Conservation (phyloP, 1,284 basidiomycete species). For the Microbotryomycetes sp. region DNA sequence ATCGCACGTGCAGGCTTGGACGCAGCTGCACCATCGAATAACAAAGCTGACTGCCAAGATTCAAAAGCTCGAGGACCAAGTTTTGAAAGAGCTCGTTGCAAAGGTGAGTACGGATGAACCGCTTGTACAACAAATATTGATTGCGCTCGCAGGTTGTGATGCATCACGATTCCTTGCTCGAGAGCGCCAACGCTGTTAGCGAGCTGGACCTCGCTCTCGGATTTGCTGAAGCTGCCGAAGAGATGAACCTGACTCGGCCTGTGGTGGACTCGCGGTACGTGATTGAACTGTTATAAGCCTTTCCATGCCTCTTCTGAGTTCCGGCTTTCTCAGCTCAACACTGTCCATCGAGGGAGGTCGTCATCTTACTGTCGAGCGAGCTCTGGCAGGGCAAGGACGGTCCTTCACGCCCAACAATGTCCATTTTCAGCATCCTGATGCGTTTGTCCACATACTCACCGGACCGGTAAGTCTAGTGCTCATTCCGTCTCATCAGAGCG, state of each 20-base stretch:
- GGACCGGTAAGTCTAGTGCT: constrained; percentile 74
- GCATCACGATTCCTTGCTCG: constrained; percentile 48
- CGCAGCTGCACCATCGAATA: constrained; percentile 5
- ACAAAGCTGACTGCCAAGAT: constrained; percentile 7
- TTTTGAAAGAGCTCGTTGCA: constrained; percentile 15
- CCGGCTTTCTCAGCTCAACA: constrained; percentile 46
- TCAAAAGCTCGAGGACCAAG: constrained; percentile 19
- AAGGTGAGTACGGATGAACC: constrained; percentile 3
- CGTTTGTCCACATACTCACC: constrained; percentile 70
- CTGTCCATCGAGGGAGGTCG: constrained; percentile 70
- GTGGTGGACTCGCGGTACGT: constrained; percentile 59
- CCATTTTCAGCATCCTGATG: constrained; percentile 49
- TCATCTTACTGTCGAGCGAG: constrained; percentile 88
- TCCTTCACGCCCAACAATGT: constrained; percentile 78
- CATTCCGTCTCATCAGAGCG: not conserved
- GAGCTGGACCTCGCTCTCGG: constrained; percentile 79
- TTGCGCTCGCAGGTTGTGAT: constrained; percentile 9
- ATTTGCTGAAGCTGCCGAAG: constrained; percentile 73
- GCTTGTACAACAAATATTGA: not conserved
- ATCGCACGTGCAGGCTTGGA: constrained; percentile 15
- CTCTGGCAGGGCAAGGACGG: constrained; percentile 65
- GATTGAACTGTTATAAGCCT: constrained; percentile 13
- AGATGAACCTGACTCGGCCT: constrained; percentile 71
- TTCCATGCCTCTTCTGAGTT: not conserved
- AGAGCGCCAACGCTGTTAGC: constrained; percentile 73